phyloP scores from a whole-genome alignment of 176 grass and related monocot genomes.

The Alopecurus myosuroides region DNA sequence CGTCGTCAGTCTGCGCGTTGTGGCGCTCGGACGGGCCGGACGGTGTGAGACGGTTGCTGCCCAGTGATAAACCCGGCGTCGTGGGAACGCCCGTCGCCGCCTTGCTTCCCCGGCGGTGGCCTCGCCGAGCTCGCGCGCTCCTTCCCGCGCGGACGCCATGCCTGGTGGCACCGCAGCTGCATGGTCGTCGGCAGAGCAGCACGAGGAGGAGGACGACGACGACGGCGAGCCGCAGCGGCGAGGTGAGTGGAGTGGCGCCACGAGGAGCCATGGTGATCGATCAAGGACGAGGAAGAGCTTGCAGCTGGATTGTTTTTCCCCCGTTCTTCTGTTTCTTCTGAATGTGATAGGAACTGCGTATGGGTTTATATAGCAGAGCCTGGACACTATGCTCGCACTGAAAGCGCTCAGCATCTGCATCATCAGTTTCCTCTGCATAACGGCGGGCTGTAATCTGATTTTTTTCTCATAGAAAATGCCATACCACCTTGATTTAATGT shows the following conservation, averaged over 20 bases:
- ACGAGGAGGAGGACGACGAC: background rate
- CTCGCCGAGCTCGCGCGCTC: background rate
- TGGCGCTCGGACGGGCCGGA: constrained; percentile 23
- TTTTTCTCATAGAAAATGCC: constrained; percentile 87
- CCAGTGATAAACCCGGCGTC: background rate
- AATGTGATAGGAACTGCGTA: background rate
- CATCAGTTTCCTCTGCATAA: constrained; percentile 79
- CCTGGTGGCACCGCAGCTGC: background rate
- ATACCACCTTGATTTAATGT: constrained; percentile 80
- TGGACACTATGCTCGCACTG: background rate
- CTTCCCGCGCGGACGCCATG: background rate
- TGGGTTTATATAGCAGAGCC: background rate
- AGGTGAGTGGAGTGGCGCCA: background rate
- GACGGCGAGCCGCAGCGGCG: background rate
- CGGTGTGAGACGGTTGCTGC: background rate
- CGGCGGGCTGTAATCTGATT: constrained; percentile 57
- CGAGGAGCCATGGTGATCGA: background rate
- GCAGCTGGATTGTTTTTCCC: background rate
- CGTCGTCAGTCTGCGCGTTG: background rate
- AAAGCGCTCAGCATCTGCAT: constrained; percentile 57
- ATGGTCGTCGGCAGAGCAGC: background rate
- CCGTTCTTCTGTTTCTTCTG: background rate
- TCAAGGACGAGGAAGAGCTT: background rate
- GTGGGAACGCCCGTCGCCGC: background rate
- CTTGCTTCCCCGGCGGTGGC: background rate